Percentiles rank a stretch among this genome's conserved stretches.
Conservation (phyloP, 768 basidiomycete species). For the Pleurotus platypus region DNA sequence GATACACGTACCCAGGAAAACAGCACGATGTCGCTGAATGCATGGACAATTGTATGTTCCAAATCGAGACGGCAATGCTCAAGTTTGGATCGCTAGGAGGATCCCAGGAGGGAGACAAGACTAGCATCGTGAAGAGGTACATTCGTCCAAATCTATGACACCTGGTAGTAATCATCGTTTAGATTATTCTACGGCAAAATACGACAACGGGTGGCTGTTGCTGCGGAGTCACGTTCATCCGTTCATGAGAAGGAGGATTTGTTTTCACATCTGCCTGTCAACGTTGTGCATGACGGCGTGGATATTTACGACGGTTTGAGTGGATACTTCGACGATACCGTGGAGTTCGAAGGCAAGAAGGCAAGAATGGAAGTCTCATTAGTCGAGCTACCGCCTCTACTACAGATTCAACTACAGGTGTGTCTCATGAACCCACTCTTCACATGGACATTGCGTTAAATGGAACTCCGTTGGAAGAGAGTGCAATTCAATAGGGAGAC, state of each 20-base stretch:
- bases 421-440: slow-evolving; percentile 13
- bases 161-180: not conserved
- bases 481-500: slow-evolving; percentile 95
- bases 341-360: slow-evolving; percentile 85
- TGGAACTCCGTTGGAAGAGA: slow-evolving; percentile 43
- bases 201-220: slow-evolving; percentile 46
- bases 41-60: slow-evolving; percentile 99
- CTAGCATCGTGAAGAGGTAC: slow-evolving; percentile 82
- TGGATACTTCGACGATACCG: slow-evolving; percentile 84
- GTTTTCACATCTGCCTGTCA: slow-evolving; percentile 92
- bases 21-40: slow-evolving; percentile 99
- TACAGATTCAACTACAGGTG: slow-evolving; percentile 96
- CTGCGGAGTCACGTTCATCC: slow-evolving; percentile 42
- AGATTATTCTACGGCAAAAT: slow-evolving; percentile 87
- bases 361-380: slow-evolving; percentile 85
- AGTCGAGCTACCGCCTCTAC: slow-evolving; percentile 81
- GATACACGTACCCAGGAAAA: slow-evolving; percentile 50
- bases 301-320: slow-evolving; percentile 94
- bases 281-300: slow-evolving; percentile 83
- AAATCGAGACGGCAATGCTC: slow-evolving; percentile 89
- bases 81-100: slow-evolving; percentile 60
- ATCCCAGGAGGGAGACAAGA: slow-evolving; percentile 45
- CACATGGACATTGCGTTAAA: not conserved
- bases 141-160: not conserved
- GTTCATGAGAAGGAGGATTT: slow-evolving; percentile 86